These are phyloP conservation scores for Cercospora beticola DNA, from an alignment of 2,329 filamentous ascomycete genomes.

Conservation along the genomic window DNA sequence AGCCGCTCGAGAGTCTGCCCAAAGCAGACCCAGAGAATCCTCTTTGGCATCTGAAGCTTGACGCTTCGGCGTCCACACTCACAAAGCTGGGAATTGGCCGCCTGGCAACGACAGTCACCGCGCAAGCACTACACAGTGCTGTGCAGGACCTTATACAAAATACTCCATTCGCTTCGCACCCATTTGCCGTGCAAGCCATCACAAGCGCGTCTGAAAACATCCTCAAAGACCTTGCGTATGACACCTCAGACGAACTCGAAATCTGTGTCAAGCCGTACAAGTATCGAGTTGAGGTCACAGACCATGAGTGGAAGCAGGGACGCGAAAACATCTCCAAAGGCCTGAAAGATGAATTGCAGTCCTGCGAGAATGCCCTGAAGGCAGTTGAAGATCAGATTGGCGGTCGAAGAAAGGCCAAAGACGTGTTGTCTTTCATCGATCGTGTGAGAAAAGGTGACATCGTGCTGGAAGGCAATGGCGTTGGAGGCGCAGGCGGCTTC, in stretches of 20 bases:
- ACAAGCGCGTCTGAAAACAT: conserved; percentile 84
- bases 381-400: conserved; percentile 74
- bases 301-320: conserved; percentile 81
- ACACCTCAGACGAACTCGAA: conserved; percentile 95
- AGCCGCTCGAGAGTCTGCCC: conserved; percentile 64
- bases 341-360: conserved; percentile 81
- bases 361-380: conserved; percentile 77
- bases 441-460: conserved; percentile 84
- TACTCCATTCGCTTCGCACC: conserved; percentile 85
- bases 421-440: conserved; percentile 90
- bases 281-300: conserved; percentile 93
- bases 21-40: conserved; percentile 81
- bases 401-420: conserved; percentile 77
- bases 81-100: conserved; percentile 94
- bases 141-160: conserved; percentile 74
- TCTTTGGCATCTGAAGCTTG: conserved; percentile 92
- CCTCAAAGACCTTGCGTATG: conserved; percentile 90
- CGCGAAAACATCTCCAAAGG: conserved; percentile 77
- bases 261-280: conserved; percentile 99
- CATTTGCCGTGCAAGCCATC: conserved; percentile 90
- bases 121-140: conserved; percentile 79
- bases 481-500: conserved; percentile 86
- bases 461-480: conserved; percentile 75
- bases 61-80: conserved; percentile 83
- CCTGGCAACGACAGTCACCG: conserved; percentile 86